These are phyloP conservation scores for Leccinum boreale DNA, from an alignment of 768 basidiomycete genomes.

Conservation along the genomic window DNA sequence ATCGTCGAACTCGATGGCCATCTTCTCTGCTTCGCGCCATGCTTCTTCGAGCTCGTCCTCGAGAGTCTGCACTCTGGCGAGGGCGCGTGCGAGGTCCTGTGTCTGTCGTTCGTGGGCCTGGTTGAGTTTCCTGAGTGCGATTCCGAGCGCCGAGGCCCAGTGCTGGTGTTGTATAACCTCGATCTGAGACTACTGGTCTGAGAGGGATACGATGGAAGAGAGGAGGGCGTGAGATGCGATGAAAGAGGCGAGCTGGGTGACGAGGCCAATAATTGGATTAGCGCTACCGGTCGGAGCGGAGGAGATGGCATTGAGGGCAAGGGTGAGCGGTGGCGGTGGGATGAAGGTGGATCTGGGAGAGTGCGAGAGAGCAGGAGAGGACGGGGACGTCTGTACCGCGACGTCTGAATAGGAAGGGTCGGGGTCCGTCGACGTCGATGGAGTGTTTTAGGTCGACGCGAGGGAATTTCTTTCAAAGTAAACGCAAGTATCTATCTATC, in stretches of 20 bases:
- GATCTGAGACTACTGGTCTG: conserved; percentile 66
- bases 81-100: conserved; percentile 49
- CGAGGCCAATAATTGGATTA: conserved; percentile 40
- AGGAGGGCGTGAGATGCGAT: conserved; percentile 53
- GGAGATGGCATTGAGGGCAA: conserved; percentile 56
- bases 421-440: too few species aligned
- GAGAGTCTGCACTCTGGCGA: conserved; percentile 49
- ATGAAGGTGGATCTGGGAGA: conserved; percentile 20
- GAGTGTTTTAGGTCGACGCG: too few species aligned
- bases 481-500: too few species aligned
- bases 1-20: conserved; percentile 70
- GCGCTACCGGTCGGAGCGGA: conserved; percentile 23
- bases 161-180: conserved; percentile 59
- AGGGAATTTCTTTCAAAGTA: too few species aligned
- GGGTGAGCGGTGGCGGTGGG: conserved; percentile 35
- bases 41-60: conserved; percentile 76
- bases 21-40: conserved; percentile 72
- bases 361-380: too few species aligned
- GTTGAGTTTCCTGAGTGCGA: conserved; percentile 79
- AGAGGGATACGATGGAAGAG: conserved; percentile 53
- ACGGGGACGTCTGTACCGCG: too few species aligned
- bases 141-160: conserved; percentile 69
- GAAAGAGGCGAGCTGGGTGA: conserved; percentile 58
- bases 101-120: conserved; percentile 66
- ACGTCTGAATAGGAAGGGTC: too few species aligned